These are phyloP conservation scores for Huntiella bhutanensis DNA, from an alignment of 2,329 filamentous ascomycete genomes.

Conservation along the genomic window DNA sequence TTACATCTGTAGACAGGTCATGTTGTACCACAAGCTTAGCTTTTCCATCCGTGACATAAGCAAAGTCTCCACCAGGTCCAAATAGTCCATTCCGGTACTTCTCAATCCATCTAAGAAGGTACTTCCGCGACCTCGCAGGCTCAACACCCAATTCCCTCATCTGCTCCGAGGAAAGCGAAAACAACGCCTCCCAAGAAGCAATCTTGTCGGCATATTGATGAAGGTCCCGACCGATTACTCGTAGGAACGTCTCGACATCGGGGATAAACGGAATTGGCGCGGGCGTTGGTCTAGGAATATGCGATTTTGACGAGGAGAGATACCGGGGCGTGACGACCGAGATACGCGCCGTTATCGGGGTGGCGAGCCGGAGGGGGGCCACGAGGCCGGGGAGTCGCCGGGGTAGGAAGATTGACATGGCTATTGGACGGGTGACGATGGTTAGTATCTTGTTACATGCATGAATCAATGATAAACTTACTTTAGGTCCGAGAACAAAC, in stretches of 20 bases:
- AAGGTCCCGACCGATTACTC: slow-evolving; percentile 74
- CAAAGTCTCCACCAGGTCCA: slow-evolving; percentile 67
- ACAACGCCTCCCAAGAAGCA: slow-evolving; percentile 75
- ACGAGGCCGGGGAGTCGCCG: slow-evolving; percentile 2
- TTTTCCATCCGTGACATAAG: slow-evolving; percentile 42
- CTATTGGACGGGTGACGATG: no score
- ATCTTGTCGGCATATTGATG: slow-evolving; percentile 72
- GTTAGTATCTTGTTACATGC: no score
- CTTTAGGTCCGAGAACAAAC: no score
- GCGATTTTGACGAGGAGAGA: slow-evolving; percentile 6
- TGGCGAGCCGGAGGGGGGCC: slow-evolving; percentile 1
- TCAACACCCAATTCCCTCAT: slow-evolving; percentile 73
- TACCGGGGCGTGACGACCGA: not conserved
- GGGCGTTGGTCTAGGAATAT: slow-evolving; percentile 11
- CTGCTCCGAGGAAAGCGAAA: slow-evolving; percentile 59
- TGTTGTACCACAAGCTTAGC: slow-evolving; percentile 29
- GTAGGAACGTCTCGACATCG: slow-evolving; percentile 70
- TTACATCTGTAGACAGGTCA: slow-evolving; percentile 24
- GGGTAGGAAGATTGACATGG: slow-evolving; percentile 3
- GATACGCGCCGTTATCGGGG: no score
- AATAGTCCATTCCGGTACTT: slow-evolving; percentile 60
- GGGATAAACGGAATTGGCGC: slow-evolving; percentile 69
- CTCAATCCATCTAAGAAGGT: slow-evolving; percentile 75
- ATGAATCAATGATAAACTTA: no score
- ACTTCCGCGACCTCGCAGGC: slow-evolving; percentile 61